Percentiles rank a stretch among this genome's conserved stretches.
Conservation (phyloP, 129 eudicot genomes). For the Dittrichia graveolens region DNA sequence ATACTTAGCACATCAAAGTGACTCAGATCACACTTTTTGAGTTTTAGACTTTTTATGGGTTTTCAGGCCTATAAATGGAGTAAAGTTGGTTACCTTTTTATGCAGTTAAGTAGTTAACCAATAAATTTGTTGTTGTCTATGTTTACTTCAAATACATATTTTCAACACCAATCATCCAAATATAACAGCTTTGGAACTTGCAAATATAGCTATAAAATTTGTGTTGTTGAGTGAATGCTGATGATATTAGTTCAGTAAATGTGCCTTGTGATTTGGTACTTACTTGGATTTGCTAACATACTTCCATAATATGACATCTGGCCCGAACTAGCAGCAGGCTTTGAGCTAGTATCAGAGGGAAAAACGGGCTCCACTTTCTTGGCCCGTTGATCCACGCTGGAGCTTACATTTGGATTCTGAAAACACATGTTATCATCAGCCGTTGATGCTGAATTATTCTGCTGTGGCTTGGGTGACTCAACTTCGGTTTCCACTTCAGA, state of each 20-base stretch:
- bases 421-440: constrained; percentile 65
- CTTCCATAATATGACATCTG: constrained; percentile 78
- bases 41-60: too few species aligned
- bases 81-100: too few species aligned
- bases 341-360: constrained; percentile 63
- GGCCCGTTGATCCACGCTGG: constrained; percentile 49
- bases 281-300: constrained; percentile 79
- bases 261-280: constrained; percentile 13
- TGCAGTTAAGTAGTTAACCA: too few species aligned
- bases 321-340: constrained; percentile 48
- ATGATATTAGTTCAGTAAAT: background rate
- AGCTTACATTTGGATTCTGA: constrained; percentile 57
- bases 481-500: constrained; percentile 90
- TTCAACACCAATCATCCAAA: background rate
- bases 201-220: too few species aligned
- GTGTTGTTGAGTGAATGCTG: too few species aligned
- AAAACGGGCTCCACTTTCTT: constrained; percentile 67
- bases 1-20: too few species aligned
- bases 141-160: background rate
- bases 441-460: constrained; percentile 48
- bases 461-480: constrained; percentile 73
- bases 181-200: too few species aligned
- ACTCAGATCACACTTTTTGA: too few species aligned
- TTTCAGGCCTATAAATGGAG: too few species aligned
- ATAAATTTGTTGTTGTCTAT: too few species aligned